Evolutionary conservation across 768 basidiomycete species (phyloP), one percentile per base, ranked within the genome.

Genomic region (Rhizopogon vesiculosus): DNA sequence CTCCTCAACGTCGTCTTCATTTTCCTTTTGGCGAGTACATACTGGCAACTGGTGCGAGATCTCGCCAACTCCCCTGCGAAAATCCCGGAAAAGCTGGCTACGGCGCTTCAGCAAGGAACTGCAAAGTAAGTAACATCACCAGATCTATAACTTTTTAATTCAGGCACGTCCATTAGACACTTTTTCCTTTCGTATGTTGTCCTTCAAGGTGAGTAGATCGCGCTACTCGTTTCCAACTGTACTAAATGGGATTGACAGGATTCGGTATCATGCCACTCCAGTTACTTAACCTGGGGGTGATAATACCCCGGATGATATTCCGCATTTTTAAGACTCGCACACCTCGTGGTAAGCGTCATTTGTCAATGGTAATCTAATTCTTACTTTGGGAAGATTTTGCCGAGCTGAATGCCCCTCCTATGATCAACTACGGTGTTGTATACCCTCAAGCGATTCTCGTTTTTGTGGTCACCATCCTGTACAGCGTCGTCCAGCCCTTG

Each of bases 391-490:
- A 64, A 98, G 96, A 99, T 64, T 95, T 86, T 60, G 96, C 94
- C 16, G 97, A 97, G 68, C 79, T 98, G 15, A 97, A 99, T 65
- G 93, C 94, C 0, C 97, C 97, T 6, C 94, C 97, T 0, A 92
- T 95, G 89, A 89, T 98, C 72, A 98, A 98, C 71, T 96, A 98
- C 62, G 97, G 97, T 50, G 82, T 89, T 49, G 93, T 99, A 10
- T 99, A 98, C 68, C 97, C 97, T 0, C 96, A 98, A 66, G 91
- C 95, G 5, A 93, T 98, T 56, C 78, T 99, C 43, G 87, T 98
- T 69, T 98, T 98, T 71, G 90, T 93, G 59, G 89, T 99, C 71
- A 95, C 91, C 39, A 75, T 99, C 64, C 78, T 95, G 38, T 98
- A 98, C 76, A 95, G 93, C 69, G 89, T 99, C 60, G 89, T 96